Conservation (phyloP, 2,329 filamentous ascomycete species). For the Hypomyces perniciosus region DNA sequence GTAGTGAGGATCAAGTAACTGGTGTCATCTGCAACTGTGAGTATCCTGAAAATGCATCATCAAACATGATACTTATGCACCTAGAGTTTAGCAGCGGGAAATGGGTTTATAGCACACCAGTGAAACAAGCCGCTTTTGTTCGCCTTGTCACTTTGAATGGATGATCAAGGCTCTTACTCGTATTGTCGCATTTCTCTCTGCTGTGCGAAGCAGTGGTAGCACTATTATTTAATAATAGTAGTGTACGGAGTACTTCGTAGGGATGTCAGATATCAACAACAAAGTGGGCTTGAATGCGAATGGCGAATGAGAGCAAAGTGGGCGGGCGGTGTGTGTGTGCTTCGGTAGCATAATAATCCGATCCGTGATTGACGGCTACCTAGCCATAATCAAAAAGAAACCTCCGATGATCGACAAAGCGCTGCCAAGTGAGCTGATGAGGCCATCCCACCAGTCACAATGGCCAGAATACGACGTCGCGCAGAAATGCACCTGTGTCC, state of each 20-base stretch:
- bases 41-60: slow-evolving; percentile 27
- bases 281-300: too few relatives aligned
- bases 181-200: neutral
- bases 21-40: slow-evolving; percentile 33
- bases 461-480: neutral
- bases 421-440: neutral
- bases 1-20: slow-evolving; percentile 1
- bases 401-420: too few relatives aligned
- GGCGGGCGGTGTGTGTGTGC: too few relatives aligned
- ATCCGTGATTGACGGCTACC: too few relatives aligned
- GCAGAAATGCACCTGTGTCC: neutral
- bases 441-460: neutral
- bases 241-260: too few relatives aligned
- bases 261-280: too few relatives aligned
- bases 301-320: too few relatives aligned
- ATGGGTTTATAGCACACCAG: slow-evolving; percentile 6
- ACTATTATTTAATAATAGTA: too few relatives aligned
- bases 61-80: slow-evolving; percentile 35
- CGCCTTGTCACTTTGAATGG: slow-evolving; percentile 1
- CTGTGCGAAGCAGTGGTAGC: neutral
- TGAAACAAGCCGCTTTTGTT: slow-evolving; percentile 7
- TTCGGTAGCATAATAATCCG: too few relatives aligned
- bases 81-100: slow-evolving; percentile 27
- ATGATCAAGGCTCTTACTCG: neutral
- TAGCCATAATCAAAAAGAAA: too few relatives aligned